phyloP scores from a whole-genome alignment of 805 yeast species.

The Pichia kluyveri region DNA sequence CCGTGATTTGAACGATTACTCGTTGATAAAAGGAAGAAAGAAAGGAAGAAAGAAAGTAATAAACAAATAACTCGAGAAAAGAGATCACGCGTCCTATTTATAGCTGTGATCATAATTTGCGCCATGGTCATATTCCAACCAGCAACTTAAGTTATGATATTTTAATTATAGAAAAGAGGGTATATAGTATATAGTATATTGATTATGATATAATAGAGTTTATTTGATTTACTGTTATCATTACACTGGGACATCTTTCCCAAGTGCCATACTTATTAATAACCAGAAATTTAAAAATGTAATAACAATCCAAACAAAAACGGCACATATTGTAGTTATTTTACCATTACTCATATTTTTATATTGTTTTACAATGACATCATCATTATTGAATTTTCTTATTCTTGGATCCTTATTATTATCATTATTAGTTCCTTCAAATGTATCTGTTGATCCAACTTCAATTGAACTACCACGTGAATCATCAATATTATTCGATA shows the following conservation, averaged over 20 bases:
- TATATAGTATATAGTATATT: neutral
- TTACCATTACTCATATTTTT: slow-evolving; percentile 68
- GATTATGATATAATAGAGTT: neutral
- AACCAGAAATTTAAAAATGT: slow-evolving; percentile 65
- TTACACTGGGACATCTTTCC: slow-evolving; percentile 23
- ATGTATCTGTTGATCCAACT: neutral
- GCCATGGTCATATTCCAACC: too few species aligned
- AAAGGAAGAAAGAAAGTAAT: too few species aligned
- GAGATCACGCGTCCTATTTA: too few species aligned
- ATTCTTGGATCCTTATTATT: neutral
- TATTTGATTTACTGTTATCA: neutral
- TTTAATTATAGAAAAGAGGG: neutral
- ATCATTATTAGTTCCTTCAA: neutral
- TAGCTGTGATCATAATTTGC: too few species aligned
- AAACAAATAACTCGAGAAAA: too few species aligned
- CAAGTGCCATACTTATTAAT: slow-evolving; percentile 32
- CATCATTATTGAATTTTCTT: neutral
- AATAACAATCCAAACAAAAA: slow-evolving; percentile 61
- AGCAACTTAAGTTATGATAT: too few species aligned
- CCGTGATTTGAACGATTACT: too few species aligned
- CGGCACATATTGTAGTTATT: slow-evolving; percentile 42
- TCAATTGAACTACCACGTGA: neutral
- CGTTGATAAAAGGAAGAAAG: too few species aligned
- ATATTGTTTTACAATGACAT: slow-evolving; percentile 10
- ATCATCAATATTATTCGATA: neutral